Conservation (phyloP, 225 moss, liverwort and hornwort genomes). For the Physcomitrium patens region DNA sequence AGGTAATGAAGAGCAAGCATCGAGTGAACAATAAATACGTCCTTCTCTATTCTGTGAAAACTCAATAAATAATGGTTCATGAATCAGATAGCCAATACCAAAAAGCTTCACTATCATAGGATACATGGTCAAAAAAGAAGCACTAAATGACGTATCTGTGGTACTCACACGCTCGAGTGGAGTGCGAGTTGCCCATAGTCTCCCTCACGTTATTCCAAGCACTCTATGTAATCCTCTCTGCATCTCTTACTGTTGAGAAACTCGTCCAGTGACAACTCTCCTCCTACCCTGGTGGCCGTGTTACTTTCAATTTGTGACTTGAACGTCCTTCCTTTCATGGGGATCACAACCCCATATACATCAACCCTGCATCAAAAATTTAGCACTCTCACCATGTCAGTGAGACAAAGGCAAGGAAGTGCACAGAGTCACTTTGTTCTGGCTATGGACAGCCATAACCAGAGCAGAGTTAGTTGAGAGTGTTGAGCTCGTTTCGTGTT, state of each 20-base stretch:
- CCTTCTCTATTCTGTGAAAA: neutral
- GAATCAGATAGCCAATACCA: neutral
- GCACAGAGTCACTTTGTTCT: neutral
- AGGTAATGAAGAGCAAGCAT: neutral
- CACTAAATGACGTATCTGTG: neutral
- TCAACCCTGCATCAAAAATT: slow-evolving; percentile 33
- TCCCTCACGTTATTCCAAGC: slow-evolving; percentile 37
- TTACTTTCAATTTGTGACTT: neutral
- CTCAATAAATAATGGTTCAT: neutral
- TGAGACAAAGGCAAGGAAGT: slow-evolving; percentile 9
- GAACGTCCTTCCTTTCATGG: slow-evolving; percentile 32
- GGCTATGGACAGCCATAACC: neutral
- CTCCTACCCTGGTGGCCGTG: slow-evolving; percentile 8
- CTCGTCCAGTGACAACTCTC: slow-evolving; percentile 12
- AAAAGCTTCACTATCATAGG: neutral
- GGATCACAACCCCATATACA: slow-evolving; percentile 32
- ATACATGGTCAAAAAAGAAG: neutral
- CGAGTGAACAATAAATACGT: neutral
- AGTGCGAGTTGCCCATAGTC: slow-evolving; percentile 53
- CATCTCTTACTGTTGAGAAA: slow-evolving; percentile 23
- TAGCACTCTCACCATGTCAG: slow-evolving; percentile 5
- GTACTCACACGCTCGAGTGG: slow-evolving; percentile 38
- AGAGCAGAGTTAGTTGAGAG: neutral
- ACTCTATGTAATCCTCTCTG: slow-evolving; percentile 30
- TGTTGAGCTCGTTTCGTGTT: slow-evolving; percentile 18